These are phyloP conservation scores for Boletus rubropictus DNA, from an alignment of 768 basidiomycete genomes.

Conservation along the genomic window DNA sequence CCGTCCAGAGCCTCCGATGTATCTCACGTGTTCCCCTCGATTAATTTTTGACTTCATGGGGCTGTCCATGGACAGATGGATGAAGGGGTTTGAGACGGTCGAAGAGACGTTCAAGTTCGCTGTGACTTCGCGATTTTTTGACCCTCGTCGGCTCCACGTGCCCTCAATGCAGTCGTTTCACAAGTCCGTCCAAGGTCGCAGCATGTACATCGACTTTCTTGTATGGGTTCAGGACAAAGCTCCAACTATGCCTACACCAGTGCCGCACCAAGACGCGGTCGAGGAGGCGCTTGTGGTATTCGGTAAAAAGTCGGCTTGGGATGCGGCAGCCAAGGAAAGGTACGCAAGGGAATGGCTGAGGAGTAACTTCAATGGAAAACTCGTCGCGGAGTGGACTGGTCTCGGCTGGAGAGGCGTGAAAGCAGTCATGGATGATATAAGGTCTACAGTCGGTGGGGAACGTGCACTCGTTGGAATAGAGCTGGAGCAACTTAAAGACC, in stretches of 20 bases:
- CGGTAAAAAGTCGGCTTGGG: conserved; percentile 45
- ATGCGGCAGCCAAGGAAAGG: conserved; percentile 31
- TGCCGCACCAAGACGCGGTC: conserved; percentile 18
- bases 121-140: conserved; percentile 47
- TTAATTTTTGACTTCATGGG: conserved; percentile 53
- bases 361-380: conserved; percentile 42
- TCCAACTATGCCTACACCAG: conserved; percentile 9
- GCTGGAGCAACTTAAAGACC: conserved; percentile 36
- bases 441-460: conserved; percentile 41
- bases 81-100: conserved; percentile 49
- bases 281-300: conserved; percentile 50
- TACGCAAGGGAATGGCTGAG: conserved; percentile 33
- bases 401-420: conserved; percentile 45
- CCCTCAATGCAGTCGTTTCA: conserved; percentile 33
- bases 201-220: conserved; percentile 58
- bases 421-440: conserved; percentile 47
- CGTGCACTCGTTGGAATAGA: conserved; percentile 39
- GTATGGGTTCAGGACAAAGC: conserved; percentile 37
- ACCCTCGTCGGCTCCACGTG: conserved; percentile 34
- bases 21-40: conserved; percentile 45
- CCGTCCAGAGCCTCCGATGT: conserved; percentile 35
- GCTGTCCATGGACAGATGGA: conserved; percentile 47
- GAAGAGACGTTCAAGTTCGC: conserved; percentile 56
- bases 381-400: conserved; percentile 51
- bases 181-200: conserved; percentile 42